Conservation (phyloP, 352 stramenopile species). For the Phytophthora multivora region DNA sequence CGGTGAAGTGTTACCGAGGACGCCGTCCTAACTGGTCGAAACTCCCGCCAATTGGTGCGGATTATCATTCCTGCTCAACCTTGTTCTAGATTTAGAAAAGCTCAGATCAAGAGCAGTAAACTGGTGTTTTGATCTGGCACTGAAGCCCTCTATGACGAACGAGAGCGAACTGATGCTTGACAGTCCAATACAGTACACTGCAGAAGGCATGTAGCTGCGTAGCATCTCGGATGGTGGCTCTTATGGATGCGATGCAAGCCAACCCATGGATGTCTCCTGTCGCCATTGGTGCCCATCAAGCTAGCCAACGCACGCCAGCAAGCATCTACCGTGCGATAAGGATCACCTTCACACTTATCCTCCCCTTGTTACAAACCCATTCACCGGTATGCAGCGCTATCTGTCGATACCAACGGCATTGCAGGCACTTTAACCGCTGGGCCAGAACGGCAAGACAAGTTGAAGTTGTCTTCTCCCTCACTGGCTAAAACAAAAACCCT, state of each 20-base stretch:
- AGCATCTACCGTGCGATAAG: too few species aligned
- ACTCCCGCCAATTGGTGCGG: slow-evolving; percentile 1
- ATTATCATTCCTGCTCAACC: too few species aligned
- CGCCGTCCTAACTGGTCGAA: slow-evolving; percentile 20
- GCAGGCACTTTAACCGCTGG: neutral
- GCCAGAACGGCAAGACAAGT: slow-evolving; percentile 17
- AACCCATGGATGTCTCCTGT: neutral
- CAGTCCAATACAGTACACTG: neutral
- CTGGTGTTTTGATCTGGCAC: neutral
- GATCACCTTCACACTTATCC: too few species aligned
- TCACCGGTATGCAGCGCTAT: neutral
- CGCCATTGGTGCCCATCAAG: slow-evolving; percentile 2
- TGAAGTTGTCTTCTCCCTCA: slow-evolving; percentile 15
- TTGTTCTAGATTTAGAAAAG: too few species aligned
- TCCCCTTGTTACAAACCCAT: too few species aligned
- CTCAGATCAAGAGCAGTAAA: slow-evolving; percentile 7
- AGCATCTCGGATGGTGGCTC: neutral
- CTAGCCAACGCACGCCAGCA: neutral
- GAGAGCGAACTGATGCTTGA: neutral
- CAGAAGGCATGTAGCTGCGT: neutral
- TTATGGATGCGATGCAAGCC: neutral
- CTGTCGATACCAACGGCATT: too few species aligned
- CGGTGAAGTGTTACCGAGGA: slow-evolving; percentile 19
- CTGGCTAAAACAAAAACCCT: slow-evolving; percentile 10
- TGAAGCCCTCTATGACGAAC: slow-evolving; percentile 7